phyloP scores from a whole-genome alignment of 164 flowering plant genomes.

The Dillenia suffruticosa region DNA sequence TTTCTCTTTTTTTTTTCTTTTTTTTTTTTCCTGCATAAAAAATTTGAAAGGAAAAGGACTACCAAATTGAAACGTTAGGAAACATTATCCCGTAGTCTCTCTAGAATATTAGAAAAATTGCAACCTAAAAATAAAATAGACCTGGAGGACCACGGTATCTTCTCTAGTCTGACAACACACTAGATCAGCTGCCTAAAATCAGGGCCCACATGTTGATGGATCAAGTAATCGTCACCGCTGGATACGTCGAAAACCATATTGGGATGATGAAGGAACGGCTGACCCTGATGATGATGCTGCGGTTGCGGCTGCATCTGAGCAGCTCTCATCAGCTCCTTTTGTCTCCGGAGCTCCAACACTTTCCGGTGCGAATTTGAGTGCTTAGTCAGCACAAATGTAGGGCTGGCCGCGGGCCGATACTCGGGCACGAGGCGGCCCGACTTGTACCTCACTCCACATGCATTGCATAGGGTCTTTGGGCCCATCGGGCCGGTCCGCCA shows the following conservation, averaged over 20 bases:
- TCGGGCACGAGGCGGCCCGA: conserved; percentile 46
- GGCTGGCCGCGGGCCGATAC: conserved; percentile 53
- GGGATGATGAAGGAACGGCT: conserved; percentile 21
- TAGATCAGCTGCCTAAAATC: conserved; percentile 43
- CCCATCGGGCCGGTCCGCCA: conserved; percentile 63
- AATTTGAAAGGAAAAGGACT: conserved; percentile 2
- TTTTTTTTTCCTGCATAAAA: conserved; percentile 3
- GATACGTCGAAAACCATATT: conserved; percentile 24
- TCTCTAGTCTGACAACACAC: not conserved
- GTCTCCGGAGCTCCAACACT: conserved; percentile 52
- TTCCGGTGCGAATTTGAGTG: conserved; percentile 58
- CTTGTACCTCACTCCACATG: conserved; percentile 50
- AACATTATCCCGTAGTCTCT: conserved; percentile 5
- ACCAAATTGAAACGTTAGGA: conserved; percentile 7
- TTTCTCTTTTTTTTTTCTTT: not conserved
- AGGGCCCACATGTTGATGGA: conserved; percentile 56
- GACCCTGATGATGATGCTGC: not conserved
- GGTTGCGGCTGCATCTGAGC: no score
- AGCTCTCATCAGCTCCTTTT: conserved; percentile 28
- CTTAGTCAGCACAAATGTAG: conserved; percentile 37
- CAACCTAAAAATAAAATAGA: not conserved
- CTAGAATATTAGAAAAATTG: conserved; percentile 5
- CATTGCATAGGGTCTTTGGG: conserved; percentile 49
- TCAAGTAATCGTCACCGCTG: conserved; percentile 59
- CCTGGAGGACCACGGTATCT: not conserved